Evolutionary conservation across 1,284 basidiomycete species (phyloP), one percentile per base, ranked within the genome.

Genomic region (Taiwanofungus camphoratus): DNA sequence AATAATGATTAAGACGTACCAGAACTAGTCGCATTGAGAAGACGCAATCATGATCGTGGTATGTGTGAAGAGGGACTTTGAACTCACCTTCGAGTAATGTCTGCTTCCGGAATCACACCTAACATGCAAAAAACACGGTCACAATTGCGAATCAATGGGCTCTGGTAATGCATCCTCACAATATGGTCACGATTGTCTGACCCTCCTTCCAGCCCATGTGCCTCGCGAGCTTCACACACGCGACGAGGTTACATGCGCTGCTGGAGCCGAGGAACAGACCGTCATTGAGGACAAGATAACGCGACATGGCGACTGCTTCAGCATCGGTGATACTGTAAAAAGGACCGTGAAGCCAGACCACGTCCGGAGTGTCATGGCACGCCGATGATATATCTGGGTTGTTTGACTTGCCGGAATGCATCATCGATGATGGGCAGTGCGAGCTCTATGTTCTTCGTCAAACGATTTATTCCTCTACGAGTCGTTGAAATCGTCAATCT

Each of bases 181-280:
- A 56, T 42, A 95, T 81, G 0, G 92, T 95, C n/a, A 90, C 89
- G 27, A 95, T 57, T 5, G 71, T 70, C 64, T 84, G 69, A 34
- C 82, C 74, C 32, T 79, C 67, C 23, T 64, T 67, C 81, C 82
- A 85, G 5, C 76, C 77, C 70, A 85, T 74, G 53, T 77, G 77
- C 55, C 82, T 83, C 1, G 77, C 82, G 4, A 91, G 68, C 53
- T 85, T 83, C 9, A 97, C 76, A 51, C 87, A 91, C 1, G 94
- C 90, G 12, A 97, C 81, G 24, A 98, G 74, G 60, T 99, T 99
- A 59, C 94, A 96, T 0, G 96, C 95, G 52, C 91, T 94, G 44
- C 92, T 96, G 0, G 92, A 97, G 4, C 96, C 96, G 18, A 99
- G 71, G 67, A 97, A 98, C 8, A 99, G 69, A 0, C 95, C 96